Evolutionary conservation across 2,329 filamentous ascomycete species (phyloP).

Genomic region (Monosporascus sp.): DNA sequence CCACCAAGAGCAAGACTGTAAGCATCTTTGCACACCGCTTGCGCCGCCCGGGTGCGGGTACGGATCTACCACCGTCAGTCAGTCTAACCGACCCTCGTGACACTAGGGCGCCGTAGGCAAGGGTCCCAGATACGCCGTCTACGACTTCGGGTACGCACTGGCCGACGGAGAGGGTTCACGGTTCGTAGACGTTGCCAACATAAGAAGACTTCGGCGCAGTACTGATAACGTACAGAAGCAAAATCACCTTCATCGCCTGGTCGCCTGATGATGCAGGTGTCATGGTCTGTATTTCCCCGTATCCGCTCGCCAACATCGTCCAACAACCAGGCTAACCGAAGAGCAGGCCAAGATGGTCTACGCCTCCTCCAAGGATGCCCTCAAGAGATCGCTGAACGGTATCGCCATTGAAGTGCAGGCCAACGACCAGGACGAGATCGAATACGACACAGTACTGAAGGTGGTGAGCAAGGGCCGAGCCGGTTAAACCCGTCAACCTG

Average conservation of each 20-base stretch:
- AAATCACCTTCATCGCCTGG: conserved; percentile 76
- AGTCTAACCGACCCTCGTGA: conserved; percentile 4
- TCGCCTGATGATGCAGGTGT: conserved; percentile 75
- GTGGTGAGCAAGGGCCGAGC: conserved; percentile 60
- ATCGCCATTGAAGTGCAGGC: conserved; percentile 75
- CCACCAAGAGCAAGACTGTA: conserved; percentile 66
- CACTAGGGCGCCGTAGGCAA: conserved; percentile 52
- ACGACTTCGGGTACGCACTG: conserved; percentile 76
- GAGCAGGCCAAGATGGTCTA: conserved; percentile 81
- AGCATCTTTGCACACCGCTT: conserved; percentile 14
- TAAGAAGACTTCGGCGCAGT: conserved; percentile 12
- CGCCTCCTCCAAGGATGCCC: conserved; percentile 80
- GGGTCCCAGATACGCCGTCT: conserved; percentile 79
- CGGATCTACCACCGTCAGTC: not conserved
- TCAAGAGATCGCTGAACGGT: conserved; percentile 74
- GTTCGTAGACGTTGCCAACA: conserved; percentile 33
- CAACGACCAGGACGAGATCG: conserved; percentile 79
- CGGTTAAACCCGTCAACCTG: conserved; percentile 29
- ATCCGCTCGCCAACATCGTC: not conserved
- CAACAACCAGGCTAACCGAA: conserved; percentile 13
- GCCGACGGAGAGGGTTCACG: conserved; percentile 68
- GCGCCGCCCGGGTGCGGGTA: not conserved
- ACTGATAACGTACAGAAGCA: conserved; percentile 51
- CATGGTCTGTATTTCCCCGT: conserved; percentile 53
- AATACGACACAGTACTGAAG: conserved; percentile 67